Conservation (phyloP, 139 green algal genomes). For the Tetradesmus lagerheimii region DNA sequence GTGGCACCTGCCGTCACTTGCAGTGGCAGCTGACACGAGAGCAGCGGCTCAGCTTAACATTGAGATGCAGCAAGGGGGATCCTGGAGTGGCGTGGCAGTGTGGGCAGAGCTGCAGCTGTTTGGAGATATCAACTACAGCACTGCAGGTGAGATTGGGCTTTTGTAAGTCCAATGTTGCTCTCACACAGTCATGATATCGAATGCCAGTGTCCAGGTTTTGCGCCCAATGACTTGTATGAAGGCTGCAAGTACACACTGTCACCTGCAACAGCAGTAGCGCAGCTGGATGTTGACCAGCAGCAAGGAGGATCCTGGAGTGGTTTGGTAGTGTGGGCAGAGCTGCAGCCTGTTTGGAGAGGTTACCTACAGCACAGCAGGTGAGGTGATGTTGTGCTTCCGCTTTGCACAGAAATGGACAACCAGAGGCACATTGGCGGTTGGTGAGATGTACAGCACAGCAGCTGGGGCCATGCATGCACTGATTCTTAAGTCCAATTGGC, state of each 20-base stretch:
- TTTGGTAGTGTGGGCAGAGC: conserved; percentile 5
- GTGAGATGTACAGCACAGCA: no score
- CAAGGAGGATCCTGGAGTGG: neutral
- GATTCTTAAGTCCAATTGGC: no score
- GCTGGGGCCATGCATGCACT: no score
- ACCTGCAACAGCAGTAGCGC: neutral
- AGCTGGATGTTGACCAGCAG: conserved; percentile 18
- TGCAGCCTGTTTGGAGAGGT: conserved; percentile 34
- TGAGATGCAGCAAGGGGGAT: neutral
- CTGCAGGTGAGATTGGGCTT: conserved; percentile 36
- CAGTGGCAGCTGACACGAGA: neutral
- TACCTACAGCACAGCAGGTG: conserved; percentile 23
- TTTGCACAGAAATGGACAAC: no score
- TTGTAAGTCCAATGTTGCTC: no score
- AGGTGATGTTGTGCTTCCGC: no score
- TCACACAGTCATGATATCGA: no score
- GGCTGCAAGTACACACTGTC: no score
- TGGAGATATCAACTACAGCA: conserved; percentile 8
- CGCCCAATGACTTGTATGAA: no score
- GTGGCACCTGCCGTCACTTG: neutral
- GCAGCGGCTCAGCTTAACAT: neutral
- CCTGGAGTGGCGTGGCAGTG: neutral
- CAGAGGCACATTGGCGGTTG: no score
- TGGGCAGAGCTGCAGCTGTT: conserved; percentile 39
- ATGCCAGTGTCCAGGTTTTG: no score